Conservation (phyloP, 768 basidiomycete genomes). For the Pholiota molesta region DNA sequence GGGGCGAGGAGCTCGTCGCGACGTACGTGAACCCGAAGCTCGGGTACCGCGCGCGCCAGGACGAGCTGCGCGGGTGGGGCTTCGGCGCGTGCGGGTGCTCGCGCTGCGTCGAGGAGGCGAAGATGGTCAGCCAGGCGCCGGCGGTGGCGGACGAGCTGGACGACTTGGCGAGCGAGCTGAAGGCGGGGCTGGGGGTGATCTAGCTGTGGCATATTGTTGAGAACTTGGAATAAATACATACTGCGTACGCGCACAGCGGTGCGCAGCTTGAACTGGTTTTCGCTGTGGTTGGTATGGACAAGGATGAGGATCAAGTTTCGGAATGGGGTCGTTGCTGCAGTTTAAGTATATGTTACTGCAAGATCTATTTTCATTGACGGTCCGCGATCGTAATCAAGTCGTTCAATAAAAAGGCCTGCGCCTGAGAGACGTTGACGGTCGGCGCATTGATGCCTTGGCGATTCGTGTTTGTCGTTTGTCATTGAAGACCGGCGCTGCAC, state of each 20-base stretch:
- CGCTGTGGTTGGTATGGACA: neutral
- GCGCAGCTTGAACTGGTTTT: neutral
- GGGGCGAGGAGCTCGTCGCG: constrained; percentile 76
- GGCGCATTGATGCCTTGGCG: neutral
- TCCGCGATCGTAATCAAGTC: neutral
- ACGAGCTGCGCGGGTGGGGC: constrained; percentile 69
- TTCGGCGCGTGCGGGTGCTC: constrained; percentile 72
- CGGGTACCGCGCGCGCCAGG: constrained; percentile 48
- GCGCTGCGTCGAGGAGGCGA: constrained; percentile 66
- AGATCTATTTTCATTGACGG: neutral
- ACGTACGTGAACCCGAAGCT: constrained; percentile 79
- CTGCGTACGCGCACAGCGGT: neutral
- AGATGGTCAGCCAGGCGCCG: constrained; percentile 34
- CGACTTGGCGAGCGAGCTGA: constrained; percentile 62
- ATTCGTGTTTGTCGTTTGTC: neutral
- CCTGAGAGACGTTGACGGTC: neutral
- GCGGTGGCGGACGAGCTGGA: constrained; percentile 36
- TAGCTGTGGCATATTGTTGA: constrained; percentile 19
- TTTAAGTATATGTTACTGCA: neutral
- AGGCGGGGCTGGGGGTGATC: constrained; percentile 63
- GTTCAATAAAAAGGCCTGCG: neutral
- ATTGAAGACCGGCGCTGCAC: neutral
- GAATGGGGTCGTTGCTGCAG: neutral
- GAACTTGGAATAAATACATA: neutral
- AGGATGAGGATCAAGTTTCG: neutral